Base-by-base conservation (phyloP, 2,329 filamentous ascomycete species). In the Hawksworthiomyces lignivorus region DNA sequence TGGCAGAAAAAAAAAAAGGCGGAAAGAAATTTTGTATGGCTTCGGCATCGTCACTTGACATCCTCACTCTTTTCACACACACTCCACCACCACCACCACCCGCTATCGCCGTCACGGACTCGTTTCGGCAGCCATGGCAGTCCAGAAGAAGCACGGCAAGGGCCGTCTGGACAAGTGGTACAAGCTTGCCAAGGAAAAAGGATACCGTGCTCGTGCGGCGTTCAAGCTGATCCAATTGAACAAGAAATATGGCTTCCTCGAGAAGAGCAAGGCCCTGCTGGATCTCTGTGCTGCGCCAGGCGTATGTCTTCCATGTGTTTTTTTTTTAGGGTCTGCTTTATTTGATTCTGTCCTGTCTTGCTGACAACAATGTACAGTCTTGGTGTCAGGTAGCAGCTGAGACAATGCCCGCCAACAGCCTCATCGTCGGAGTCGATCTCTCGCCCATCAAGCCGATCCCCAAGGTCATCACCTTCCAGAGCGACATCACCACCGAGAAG, bases 151-250 rank as follows among this genome's bases (percentile, higher is more conserved):
- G 76, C 85, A 95, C 69, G 90, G 88, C 68, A 97, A 97, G 71
- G 90, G 90, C 65, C 89, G 90, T 77, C 75, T 96, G 57, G 92
- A 98, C 67, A 96, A 97, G 67, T 97, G 89, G 87, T 98, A 97
- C 68, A 90, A 89, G 62, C 81, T 97, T 56, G 92, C 92, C 48
- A 98, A 98, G 66, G 92, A 98, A 63, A 97, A 96, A 65, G 92
- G 92, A 49, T 98, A 96, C 61, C 77, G 92, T 57, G 90, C 92
- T 48, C 79, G 92, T 75, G 89, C 92, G 54, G 89, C 92, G 43
- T 97, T 97, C 76, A 98, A 98, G 69, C 69, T 98, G 54, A 90
- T 98, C 53, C 90, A 98, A 63, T 71, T 98, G 56, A 98, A 98
- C 70, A 96, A 97, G 68, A 97, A 96, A 62, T 98, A 94, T 83